These are phyloP conservation scores for Corylus avellana DNA, from an alignment of 306 rosid species.

Conservation along the genomic window DNA sequence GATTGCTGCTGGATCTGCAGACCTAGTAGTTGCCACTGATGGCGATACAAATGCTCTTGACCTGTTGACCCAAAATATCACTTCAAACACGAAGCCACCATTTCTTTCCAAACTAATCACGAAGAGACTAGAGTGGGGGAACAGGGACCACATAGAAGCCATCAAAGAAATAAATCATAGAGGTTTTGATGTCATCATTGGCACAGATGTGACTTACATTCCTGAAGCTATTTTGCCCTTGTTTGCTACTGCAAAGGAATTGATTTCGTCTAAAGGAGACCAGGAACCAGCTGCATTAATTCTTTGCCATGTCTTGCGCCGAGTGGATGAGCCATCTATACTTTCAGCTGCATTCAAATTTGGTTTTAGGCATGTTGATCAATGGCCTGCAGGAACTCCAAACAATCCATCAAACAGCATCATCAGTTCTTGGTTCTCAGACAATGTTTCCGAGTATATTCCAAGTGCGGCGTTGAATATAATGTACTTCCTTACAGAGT, in stretches of 20 bases:
- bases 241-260: conserved; percentile 75
- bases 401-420: conserved; percentile 32
- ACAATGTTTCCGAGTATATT: conserved; percentile 44
- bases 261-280: conserved; percentile 43
- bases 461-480: conserved; percentile 62
- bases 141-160: conserved; percentile 59
- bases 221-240: conserved; percentile 76
- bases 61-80: conserved; percentile 62
- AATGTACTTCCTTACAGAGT: conserved; percentile 56
- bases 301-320: conserved; percentile 79
- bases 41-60: conserved; percentile 74
- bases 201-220: conserved; percentile 85
- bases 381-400: conserved; percentile 55
- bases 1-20: conserved; percentile 62
- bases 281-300: conserved; percentile 51
- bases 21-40: conserved; percentile 73
- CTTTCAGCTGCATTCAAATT: conserved; percentile 62
- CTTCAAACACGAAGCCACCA: conserved; percentile 53
- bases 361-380: conserved; percentile 67
- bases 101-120: conserved; percentile 45
- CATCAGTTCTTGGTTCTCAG: conserved; percentile 62
- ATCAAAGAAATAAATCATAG: conserved; percentile 45
- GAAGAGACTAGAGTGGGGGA: conserved; percentile 73
- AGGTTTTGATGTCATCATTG: conserved; percentile 79
- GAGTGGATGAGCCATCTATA: conserved; percentile 71